phyloP scores from a whole-genome alignment of 2,329 filamentous ascomycete genomes.

The Botrytis pseudocinerea region DNA sequence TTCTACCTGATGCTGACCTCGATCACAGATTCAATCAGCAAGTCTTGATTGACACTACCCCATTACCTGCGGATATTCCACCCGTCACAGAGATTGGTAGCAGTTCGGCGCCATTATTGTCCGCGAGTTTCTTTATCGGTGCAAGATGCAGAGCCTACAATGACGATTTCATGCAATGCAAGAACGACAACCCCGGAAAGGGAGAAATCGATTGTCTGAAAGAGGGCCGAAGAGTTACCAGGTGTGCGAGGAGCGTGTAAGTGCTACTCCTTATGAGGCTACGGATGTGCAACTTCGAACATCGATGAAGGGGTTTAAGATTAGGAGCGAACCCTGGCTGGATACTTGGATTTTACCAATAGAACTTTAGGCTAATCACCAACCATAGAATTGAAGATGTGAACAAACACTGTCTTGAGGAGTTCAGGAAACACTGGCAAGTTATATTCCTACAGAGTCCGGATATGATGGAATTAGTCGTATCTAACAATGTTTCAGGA shows the following conservation, averaged over 20 bases:
- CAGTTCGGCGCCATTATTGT: slow-evolving; percentile 88
- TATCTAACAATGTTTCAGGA: slow-evolving; percentile 44
- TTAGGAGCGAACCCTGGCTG: neutral
- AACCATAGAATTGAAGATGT: slow-evolving; percentile 78
- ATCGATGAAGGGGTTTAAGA: slow-evolving; percentile 25
- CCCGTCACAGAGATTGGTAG: slow-evolving; percentile 91
- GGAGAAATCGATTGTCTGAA: slow-evolving; percentile 94
- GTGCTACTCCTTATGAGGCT: slow-evolving; percentile 44
- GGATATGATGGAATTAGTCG: neutral
- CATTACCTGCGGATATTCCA: slow-evolving; percentile 87
- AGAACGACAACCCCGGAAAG: slow-evolving; percentile 85
- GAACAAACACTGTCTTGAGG: slow-evolving; percentile 87
- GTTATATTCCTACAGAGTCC: neutral
- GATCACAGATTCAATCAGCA: slow-evolving; percentile 84
- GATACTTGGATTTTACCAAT: neutral
- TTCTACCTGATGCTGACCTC: slow-evolving; percentile 34
- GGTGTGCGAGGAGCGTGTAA: slow-evolving; percentile 95
- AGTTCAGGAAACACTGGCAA: slow-evolving; percentile 85
- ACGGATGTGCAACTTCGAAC: too few relatives aligned
- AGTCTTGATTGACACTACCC: slow-evolving; percentile 91
- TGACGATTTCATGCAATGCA: slow-evolving; percentile 99
- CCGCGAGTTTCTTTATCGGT: slow-evolving; percentile 94
- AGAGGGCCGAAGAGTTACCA: slow-evolving; percentile 93
- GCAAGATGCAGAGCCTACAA: slow-evolving; percentile 93
- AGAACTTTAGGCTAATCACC: slow-evolving; percentile 22